Evolutionary conservation across 2,329 filamentous ascomycete genomes (phyloP).

Genomic region (Mycosphaerella arachidis): DNA sequence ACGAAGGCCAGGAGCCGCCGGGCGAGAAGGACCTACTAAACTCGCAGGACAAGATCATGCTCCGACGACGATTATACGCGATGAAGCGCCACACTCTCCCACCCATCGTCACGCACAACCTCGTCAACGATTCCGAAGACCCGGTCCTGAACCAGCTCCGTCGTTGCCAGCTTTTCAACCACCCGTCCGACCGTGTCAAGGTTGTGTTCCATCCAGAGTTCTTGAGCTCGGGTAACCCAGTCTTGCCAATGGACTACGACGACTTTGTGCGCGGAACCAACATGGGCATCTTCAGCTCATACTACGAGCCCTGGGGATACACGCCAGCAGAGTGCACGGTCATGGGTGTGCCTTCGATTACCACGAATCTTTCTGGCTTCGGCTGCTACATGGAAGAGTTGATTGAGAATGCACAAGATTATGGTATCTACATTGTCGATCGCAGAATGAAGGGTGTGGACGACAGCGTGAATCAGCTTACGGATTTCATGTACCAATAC

Average conservation of each 20-base stretch:
- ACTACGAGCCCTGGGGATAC: conserved; percentile 99
- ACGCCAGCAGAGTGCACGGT: conserved; percentile 97
- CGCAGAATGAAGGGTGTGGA: conserved; percentile 92
- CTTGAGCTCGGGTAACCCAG: conserved; percentile 89
- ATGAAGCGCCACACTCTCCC: conserved; percentile 91
- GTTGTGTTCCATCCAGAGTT: conserved; percentile 98
- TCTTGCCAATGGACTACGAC: conserved; percentile 93
- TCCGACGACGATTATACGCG: conserved; percentile 86
- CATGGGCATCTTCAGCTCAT: conserved; percentile 90
- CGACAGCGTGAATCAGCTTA: conserved; percentile 93
- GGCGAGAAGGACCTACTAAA: conserved; percentile 97
- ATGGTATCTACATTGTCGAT: conserved; percentile 98
- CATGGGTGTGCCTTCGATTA: conserved; percentile 98
- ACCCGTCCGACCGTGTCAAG: conserved; percentile 91
- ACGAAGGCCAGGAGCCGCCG: conserved; percentile 86
- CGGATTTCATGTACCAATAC: conserved; percentile 90
- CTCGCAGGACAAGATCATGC: conserved; percentile 83
- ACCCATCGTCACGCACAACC: conserved; percentile 97
- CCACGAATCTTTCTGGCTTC: conserved; percentile 94
- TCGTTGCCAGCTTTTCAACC: conserved; percentile 94
- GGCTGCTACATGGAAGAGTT: conserved; percentile 99
- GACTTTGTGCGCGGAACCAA: conserved; percentile 98
- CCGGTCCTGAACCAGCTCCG: conserved; percentile 94
- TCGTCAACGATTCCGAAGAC: conserved; percentile 90
- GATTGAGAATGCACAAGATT: conserved; percentile 96